A percentile compares a stretch with the other conserved stretches of the same genome.
Evolutionary conservation across 1,284 basidiomycete genomes (phyloP).

Genomic region (Mycena sp.): DNA sequence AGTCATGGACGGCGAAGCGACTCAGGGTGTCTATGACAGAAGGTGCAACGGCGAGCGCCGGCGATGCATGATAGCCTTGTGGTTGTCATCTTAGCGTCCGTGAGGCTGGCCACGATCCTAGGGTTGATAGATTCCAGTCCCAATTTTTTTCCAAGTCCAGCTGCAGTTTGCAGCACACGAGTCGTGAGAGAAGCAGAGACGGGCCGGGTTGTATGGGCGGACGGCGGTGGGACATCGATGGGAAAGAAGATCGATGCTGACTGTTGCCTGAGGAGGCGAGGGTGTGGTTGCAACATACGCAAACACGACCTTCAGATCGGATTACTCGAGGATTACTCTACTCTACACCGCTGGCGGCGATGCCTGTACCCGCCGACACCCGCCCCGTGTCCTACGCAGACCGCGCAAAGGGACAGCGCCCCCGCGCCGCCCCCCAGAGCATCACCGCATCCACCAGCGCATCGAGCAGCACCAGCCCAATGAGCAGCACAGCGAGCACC

Average conservation of each 20-base stretch:
- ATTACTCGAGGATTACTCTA: neutral
- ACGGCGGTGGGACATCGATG: too few species aligned
- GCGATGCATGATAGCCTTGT: too few species aligned
- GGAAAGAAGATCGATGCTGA: neutral
- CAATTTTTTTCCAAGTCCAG: too few species aligned
- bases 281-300: neutral
- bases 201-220: too few species aligned
- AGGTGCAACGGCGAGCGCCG: too few species aligned
- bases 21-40: too few species aligned
- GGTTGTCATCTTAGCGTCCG: too few species aligned
- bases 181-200: too few species aligned
- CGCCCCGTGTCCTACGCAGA: conserved; percentile 56
- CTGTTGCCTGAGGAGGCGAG: neutral
- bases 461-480: neutral
- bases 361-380: neutral
- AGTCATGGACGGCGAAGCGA: too few species aligned
- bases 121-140: too few species aligned
- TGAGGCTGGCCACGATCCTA: too few species aligned
- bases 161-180: too few species aligned
- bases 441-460: neutral
- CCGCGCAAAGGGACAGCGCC: conserved; percentile 64
- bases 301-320: neutral
- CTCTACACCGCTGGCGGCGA: neutral
- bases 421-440: conserved; percentile 33
- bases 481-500: conserved; percentile 20